Base-by-base conservation (phyloP, 352 stramenopile species). In the Phytophthora pseudosyringae region DNA sequence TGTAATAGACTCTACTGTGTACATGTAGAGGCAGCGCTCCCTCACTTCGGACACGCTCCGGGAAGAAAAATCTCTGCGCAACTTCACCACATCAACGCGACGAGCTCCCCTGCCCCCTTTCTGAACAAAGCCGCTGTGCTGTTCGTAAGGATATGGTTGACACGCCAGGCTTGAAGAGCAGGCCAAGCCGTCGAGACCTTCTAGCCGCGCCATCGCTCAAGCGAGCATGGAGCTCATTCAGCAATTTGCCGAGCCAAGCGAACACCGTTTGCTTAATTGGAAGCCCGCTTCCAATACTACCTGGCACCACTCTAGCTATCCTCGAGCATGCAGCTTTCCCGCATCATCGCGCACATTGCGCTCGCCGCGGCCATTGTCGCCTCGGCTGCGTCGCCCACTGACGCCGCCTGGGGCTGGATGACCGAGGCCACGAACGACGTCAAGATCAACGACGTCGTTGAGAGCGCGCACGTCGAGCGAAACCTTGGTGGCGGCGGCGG, bases 291-390 rank as follows among this genome's bases (percentile, higher is more conserved):
- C 39, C 65, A 73, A 73, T 73, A 73, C 46, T 39, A 59, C 59
- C 6, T 33, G 18, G 36, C 36, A 35, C 21, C 49, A 43, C 39
- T 33, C 49, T 35, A 58, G 28, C 21, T 43, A 29, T 25, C 16
- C 10, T 13, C 52, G 59, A 61, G 29, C 40, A 78, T 78, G 71
- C 56, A 75, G 45, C 16, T 78, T 28, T 65, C 66, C 36, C 64
- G 61, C 35, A 75, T 73, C 43, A 61, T 78, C 47, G 66, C 66
- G 46, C 60, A 74, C 55, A 46, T 67, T 45, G 60, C 61, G 41
- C 61, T 78, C 11, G 70, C 59, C 11, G 47, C 67, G 31, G 58
- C 66, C 4, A 59, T 78, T 35, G 53, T 55, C 39, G 44, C 64
- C n/a, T 68, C 66, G 8, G 36, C 54, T 15, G 32, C 66, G 47